A percentile compares a stretch with the other conserved stretches of the same genome.
phyloP scores from a whole-genome alignment of 2,329 filamentous ascomycete genomes.

The Ascosphaera acerosa region DNA sequence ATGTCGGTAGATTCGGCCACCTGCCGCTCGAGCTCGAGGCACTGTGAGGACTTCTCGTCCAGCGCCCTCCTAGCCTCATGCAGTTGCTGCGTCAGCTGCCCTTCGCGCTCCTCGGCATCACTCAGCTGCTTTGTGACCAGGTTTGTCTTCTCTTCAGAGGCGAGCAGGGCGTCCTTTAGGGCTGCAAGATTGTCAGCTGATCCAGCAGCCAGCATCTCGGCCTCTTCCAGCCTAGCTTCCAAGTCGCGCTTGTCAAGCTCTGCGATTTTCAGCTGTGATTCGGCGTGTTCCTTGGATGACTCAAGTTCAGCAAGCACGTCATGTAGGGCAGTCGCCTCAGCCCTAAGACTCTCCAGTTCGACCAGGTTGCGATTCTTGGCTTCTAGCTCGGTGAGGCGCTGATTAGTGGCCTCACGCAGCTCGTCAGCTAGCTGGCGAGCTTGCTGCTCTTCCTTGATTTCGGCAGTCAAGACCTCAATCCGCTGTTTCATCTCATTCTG shows the following conservation, averaged over 20 bases:
- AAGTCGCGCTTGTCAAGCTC: constrained; percentile 68
- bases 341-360: constrained; percentile 64
- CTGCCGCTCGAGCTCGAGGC: constrained; percentile 47
- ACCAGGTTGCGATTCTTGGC: constrained; percentile 48
- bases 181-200: constrained; percentile 46
- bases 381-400: constrained; percentile 62
- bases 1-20: constrained; percentile 70
- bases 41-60: constrained; percentile 51
- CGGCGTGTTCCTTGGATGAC: constrained; percentile 49
- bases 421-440: constrained; percentile 72
- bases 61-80: constrained; percentile 56
- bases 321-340: constrained; percentile 60
- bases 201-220: constrained; percentile 39
- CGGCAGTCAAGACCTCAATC: constrained; percentile 39
- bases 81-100: constrained; percentile 51
- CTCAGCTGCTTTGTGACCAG: constrained; percentile 52
- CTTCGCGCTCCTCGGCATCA: constrained; percentile 51
- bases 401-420: constrained; percentile 56
- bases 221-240: constrained; percentile 39
- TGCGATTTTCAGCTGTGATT: constrained; percentile 48
- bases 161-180: constrained; percentile 49
- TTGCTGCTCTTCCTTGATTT: constrained; percentile 57
- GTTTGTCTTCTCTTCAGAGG: constrained; percentile 51
- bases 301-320: constrained; percentile 58
- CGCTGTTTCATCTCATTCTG: constrained; percentile 63